Base-by-base conservation (phyloP, 106 monocot genomes). In the Dendrobium chrysotoxum region DNA sequence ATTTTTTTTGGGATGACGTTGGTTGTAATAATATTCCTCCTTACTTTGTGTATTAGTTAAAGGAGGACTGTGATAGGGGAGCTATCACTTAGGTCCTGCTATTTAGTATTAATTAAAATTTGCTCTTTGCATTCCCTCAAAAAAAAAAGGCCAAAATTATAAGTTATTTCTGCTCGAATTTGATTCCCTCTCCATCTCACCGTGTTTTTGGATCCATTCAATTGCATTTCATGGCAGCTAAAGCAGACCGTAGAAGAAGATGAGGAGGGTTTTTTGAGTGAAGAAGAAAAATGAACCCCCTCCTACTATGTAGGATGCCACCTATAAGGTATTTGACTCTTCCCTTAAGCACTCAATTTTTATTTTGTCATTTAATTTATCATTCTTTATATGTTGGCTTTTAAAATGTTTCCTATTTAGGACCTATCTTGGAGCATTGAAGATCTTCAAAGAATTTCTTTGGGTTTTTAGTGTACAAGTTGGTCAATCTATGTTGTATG, bases 271-370 rank as follows among this genome's bases (percentile, higher is more conserved):
- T 75, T 93, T 93, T 61, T 90, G 93, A 0, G 88, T 85, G 80
- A 88, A 87, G 87, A 93, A 93, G 87, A 90, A 89, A 80, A 86
- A 90, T 87, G 93, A 93, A 40, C 93, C 93, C 6, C 93, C 93
- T 5, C 88, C 88, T 5, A 80, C 88, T 28, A 78, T 93, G 78
- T 82, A 85, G 78, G 93, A 93, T 46, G 87, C 93, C 70, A 80
- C 90, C 41, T 87, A 86, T 15, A 81, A 85, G 85, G 93, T 93
- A 85, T 30, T 75, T 71, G 5, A n/a, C 73, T 57, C 35, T 72
- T 61, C 11, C 18, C 46, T 0, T 50, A 50, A 50, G 50, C 12
- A 1, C 0, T 42, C 42, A 5, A 42, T 42, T 4, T 42, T 4
- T 42, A 42, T 42, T 5, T 8, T 42, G 42, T 42, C 5, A 4